A percentile compares a stretch with the other conserved stretches of the same genome.
Evolutionary conservation across 345 rosid genomes (phyloP).

Genomic region (Syzygium jambos): DNA sequence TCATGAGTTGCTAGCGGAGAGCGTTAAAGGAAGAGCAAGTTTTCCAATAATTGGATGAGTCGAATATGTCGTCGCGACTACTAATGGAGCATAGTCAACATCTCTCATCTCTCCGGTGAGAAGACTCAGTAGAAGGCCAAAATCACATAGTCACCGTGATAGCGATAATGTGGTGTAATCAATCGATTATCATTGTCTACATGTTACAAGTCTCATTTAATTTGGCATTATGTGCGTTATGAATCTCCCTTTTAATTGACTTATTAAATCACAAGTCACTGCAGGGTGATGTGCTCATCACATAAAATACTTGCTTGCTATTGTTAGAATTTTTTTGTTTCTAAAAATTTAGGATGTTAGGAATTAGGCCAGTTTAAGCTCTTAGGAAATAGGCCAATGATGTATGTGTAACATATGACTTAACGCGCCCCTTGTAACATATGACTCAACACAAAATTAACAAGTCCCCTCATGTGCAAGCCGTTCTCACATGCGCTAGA

Average conservation of each 20-base stretch:
- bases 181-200: neutral
- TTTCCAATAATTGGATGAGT: neutral
- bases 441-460: neutral
- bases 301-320: neutral
- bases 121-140: no score
- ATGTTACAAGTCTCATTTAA: neutral
- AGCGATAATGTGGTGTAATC: neutral
- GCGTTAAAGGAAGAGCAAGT: neutral
- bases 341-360: neutral
- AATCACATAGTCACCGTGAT: no score
- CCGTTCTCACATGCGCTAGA: neutral
- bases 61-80: neutral
- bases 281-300: accelerated
- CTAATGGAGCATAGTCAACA: neutral
- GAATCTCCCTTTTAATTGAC: neutral
- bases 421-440: neutral
- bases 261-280: neutral
- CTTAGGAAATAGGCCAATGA: neutral
- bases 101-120: neutral
- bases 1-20: neutral
- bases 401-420: neutral
- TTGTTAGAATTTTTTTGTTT: neutral
- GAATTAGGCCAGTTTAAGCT: neutral
- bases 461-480: neutral
- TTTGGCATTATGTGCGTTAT: accelerated